phyloP scores from a whole-genome alignment of 495 filamentous ascomycete genomes.

The Lepidopterella palustris region DNA sequence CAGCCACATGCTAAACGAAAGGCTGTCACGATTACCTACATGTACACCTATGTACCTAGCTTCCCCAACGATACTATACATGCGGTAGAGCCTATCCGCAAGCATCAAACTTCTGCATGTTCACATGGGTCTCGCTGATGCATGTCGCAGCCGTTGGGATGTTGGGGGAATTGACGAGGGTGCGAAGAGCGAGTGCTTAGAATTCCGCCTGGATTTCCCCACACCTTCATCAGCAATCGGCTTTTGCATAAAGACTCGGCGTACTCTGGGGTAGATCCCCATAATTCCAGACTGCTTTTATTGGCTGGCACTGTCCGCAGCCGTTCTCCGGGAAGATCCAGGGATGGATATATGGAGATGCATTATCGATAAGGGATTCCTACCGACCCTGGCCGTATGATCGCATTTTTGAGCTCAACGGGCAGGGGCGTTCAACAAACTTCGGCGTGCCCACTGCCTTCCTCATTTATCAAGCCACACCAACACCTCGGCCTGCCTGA shows the following conservation, averaged over 20 bases:
- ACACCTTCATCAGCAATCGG: not conserved
- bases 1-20: not conserved
- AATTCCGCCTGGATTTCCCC: not conserved
- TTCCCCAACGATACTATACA: too few relatives aligned
- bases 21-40: too few relatives aligned
- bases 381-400: not conserved
- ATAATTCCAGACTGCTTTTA: not conserved
- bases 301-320: not conserved
- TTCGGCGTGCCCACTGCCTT: not conserved
- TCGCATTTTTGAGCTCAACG: conserved; percentile 3
- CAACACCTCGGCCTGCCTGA: not conserved
- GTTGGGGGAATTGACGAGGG: too few relatives aligned
- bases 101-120: too few relatives aligned
- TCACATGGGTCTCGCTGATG: too few relatives aligned
- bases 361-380: not conserved
- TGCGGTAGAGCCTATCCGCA: too few relatives aligned
- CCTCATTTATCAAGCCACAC: not conserved
- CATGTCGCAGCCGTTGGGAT: too few relatives aligned
- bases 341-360: not conserved
- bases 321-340: not conserved
- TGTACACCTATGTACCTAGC: too few relatives aligned
- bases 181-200: too few relatives aligned
- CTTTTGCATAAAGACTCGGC: too few relatives aligned
- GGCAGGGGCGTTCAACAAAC: not conserved
- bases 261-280: not conserved